These are phyloP conservation scores for Annulohypoxylon stygium DNA, from an alignment of 495 filamentous ascomycete genomes.

Conservation along the genomic window DNA sequence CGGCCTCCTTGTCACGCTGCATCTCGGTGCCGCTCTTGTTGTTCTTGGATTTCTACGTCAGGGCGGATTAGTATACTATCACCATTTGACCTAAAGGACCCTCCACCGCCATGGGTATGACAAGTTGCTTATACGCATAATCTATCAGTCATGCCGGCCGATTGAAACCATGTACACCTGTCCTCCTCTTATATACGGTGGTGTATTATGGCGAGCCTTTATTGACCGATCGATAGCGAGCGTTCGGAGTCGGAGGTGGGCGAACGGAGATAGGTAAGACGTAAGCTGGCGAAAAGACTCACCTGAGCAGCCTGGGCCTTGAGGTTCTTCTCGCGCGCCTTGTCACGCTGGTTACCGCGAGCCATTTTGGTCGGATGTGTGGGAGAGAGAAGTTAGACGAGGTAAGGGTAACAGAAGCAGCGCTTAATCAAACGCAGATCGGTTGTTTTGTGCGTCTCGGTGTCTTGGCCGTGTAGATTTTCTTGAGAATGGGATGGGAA, in stretches of 20 bases:
- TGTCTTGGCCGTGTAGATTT: background rate
- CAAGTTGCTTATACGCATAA: background rate
- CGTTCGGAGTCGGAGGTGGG: slow-evolving; percentile 10
- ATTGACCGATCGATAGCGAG: background rate
- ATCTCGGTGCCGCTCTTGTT: slow-evolving; percentile 76
- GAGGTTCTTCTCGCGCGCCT: slow-evolving; percentile 83
- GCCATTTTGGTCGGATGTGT: slow-evolving; percentile 69
- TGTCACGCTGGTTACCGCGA: slow-evolving; percentile 93
- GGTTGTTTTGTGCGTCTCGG: slow-evolving; percentile 12
- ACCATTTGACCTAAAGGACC: background rate
- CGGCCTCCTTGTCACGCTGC: slow-evolving; percentile 77
- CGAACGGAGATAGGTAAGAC: background rate
- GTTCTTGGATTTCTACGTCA: slow-evolving; percentile 70
- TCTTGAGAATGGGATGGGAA: slow-evolving; percentile 5
- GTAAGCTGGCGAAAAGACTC: slow-evolving; percentile 48
- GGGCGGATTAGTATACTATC: slow-evolving; percentile 30
- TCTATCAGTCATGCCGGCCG: background rate
- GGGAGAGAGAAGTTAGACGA: slow-evolving; percentile 19
- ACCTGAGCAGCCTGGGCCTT: slow-evolving; percentile 72
- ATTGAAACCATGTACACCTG: background rate
- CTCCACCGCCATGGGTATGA: background rate
- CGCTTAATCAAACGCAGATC: slow-evolving; percentile 43
- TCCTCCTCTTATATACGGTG: background rate
- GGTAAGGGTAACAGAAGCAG: slow-evolving; percentile 27
- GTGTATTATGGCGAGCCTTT: background rate